Conservation (phyloP, 371 early-diverging fungal genomes). For the Rhizopus stolonifer region DNA sequence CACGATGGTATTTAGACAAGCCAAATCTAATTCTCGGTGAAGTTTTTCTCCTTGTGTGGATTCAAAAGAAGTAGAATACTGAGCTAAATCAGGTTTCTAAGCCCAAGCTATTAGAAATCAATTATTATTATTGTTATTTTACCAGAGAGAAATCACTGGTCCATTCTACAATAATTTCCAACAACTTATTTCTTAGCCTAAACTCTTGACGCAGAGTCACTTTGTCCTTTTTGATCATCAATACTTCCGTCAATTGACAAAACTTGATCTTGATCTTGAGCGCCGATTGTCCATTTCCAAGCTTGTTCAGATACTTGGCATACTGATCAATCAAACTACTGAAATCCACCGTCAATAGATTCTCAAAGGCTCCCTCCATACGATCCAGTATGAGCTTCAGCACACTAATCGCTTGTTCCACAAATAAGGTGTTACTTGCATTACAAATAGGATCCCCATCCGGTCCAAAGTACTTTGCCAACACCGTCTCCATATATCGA, state of each 20-base stretch:
- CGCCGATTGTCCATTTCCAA: slow-evolving; percentile 61
- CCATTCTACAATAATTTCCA: slow-evolving; percentile 86
- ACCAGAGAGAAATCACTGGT: slow-evolving; percentile 76
- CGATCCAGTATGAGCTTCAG: slow-evolving; percentile 84
- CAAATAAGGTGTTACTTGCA: slow-evolving; percentile 82
- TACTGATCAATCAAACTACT: slow-evolving; percentile 76
- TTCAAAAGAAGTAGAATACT: slow-evolving; percentile 39
- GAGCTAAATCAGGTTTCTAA: slow-evolving; percentile 38
- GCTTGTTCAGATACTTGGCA: slow-evolving; percentile 78
- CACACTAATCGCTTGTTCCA: slow-evolving; percentile 87
- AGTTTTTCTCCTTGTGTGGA: slow-evolving; percentile 57
- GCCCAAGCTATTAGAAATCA: background rate
- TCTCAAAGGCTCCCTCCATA: slow-evolving; percentile 68
- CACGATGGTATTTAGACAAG: slow-evolving; percentile 83
- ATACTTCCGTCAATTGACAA: slow-evolving; percentile 80
- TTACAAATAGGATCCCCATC: slow-evolving; percentile 76
- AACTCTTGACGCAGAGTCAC: slow-evolving; percentile 87
- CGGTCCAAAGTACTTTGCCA: slow-evolving; percentile 75
- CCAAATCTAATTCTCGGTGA: slow-evolving; percentile 78
- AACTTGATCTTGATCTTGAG: slow-evolving; percentile 83
- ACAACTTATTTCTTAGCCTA: slow-evolving; percentile 76
- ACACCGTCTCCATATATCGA: slow-evolving; percentile 74
- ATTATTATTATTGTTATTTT: slow-evolving; percentile 6
- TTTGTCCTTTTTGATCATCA: slow-evolving; percentile 79
- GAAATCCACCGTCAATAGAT: slow-evolving; percentile 76